phyloP scores from a whole-genome alignment of 129 eudicot species.

The Scalesia atractyloides region DNA sequence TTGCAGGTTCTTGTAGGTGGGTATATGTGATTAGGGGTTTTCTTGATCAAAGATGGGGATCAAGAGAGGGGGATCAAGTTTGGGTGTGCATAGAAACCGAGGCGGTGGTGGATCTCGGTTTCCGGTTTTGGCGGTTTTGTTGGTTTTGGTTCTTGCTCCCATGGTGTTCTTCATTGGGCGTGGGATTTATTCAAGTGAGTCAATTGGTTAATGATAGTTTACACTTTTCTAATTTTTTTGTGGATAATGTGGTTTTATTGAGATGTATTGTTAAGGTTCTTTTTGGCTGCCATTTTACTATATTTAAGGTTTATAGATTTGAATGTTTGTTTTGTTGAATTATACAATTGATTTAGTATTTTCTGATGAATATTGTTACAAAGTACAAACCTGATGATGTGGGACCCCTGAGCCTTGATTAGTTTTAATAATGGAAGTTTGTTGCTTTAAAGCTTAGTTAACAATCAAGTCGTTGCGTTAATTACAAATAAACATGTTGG shows the following conservation, averaged over 20 bases:
- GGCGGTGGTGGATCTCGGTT: conserved; percentile 51
- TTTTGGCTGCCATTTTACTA: conserved; percentile 8
- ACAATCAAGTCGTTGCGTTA: conserved; percentile 10
- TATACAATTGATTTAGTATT: not conserved
- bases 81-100: conserved; percentile 45
- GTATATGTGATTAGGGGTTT: conserved; percentile 9
- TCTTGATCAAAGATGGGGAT: conserved; percentile 32
- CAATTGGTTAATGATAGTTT: conserved; percentile 41
- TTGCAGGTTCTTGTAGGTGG: not conserved
- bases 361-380: conserved; percentile 13
- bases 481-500: not conserved
- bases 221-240: not conserved
- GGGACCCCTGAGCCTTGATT: not conserved
- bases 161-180: conserved; percentile 56
- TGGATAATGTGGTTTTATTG: conserved; percentile 5
- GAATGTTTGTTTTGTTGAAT: conserved; percentile 9
- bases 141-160: conserved; percentile 46
- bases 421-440: not conserved
- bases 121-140: conserved; percentile 40
- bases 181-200: conserved; percentile 39
- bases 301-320: conserved; percentile 6
- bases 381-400: not conserved
- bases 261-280: conserved; percentile 15
- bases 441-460: not conserved
- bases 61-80: conserved; percentile 40